Base-by-base conservation (phyloP, 352 stramenopile genomes). In the Sclerospora graminicola region DNA sequence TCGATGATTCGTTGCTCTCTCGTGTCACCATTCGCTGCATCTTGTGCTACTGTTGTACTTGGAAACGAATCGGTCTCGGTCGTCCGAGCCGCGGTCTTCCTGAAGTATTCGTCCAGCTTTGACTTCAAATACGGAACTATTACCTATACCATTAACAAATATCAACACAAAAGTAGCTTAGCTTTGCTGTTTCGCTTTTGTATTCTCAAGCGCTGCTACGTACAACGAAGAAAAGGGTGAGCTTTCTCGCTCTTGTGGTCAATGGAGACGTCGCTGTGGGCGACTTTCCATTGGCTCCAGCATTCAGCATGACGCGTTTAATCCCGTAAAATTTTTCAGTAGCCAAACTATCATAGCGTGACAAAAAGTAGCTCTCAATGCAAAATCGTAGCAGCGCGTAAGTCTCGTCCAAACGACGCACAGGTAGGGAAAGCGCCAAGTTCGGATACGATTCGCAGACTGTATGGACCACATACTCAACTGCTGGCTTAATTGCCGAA, bases 251-350 rank as follows among this genome's bases (percentile, higher is more conserved):
- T 13, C 48, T 37, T 2, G 54, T 51, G 0, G 69, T 79, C 38
- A 87, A 48, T 21, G 69, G 59, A 16, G 57, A 52, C 14, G 60
- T 79, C 6, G 54, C 50, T 1, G 39, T 30, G 26, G 36, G 32
- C 13, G 43, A 31, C 10, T 29, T 41, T 15, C 41, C 36, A 15
- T 39, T 42, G 0, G 23, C 48, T 7, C 13, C 43, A n/a, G 29
- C 34, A 7, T 45, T 21, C 24, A 74, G 63, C 57, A 73, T 58
- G 6, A 89, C 75, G 36, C 81, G 76, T 54, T 89, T 90, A 63
- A 93, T 88, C 23, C 81, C 78, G 49, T 86, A 90, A 28, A 90
- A 90, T 40, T 84, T 84, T 57, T 93, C 81, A 2, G 63, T 82
- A n/a, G 69, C 63, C 20, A 90, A 46, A 41, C 73, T 73, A 44